phyloP scores from a whole-genome alignment of 257 asterid genomes.

The Plantago major region DNA sequence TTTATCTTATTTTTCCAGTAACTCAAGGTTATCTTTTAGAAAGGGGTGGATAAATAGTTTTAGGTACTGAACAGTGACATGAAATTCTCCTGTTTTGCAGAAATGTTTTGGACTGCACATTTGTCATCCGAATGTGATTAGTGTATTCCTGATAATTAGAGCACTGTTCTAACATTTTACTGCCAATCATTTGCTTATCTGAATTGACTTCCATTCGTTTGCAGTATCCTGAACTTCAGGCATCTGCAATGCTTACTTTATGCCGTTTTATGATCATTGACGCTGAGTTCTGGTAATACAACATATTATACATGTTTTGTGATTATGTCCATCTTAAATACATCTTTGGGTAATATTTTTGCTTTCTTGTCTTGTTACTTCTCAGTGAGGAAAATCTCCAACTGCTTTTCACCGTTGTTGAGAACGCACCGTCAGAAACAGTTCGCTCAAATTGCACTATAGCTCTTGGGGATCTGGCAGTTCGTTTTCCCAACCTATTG shows the following conservation, averaged over 20 bases:
- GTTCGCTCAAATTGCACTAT: constrained; percentile 96
- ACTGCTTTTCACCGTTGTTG: constrained; percentile 97
- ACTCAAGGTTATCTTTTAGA: too few species aligned
- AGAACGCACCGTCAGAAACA: constrained; percentile 80
- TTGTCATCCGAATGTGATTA: background rate
- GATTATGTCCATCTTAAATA: background rate
- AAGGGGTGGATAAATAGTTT: background rate
- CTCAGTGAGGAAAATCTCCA: constrained; percentile 85
- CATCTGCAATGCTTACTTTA: constrained; percentile 93
- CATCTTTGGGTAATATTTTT: constrained; percentile 12
- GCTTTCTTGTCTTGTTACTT: constrained; percentile 19
- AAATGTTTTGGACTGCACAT: constrained; percentile 1
- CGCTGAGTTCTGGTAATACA: constrained; percentile 76
- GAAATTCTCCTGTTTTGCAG: background rate
- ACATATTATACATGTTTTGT: constrained; percentile 8
- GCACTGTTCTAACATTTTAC: constrained; percentile 5
- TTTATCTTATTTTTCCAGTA: background rate
- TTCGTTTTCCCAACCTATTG: constrained; percentile 87
- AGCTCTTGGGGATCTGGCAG: constrained; percentile 96
- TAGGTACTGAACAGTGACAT: background rate
- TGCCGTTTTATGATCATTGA: constrained; percentile 90
- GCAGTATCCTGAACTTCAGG: constrained; percentile 82
- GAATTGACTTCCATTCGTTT: constrained; percentile 29
- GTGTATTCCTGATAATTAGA: constrained; percentile 13
- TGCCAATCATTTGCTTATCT: constrained; percentile 21